Percentiles rank a stretch among this genome's conserved stretches.
Conservation (phyloP, 345 rosid genomes). For the Syzygium oleosum region DNA sequence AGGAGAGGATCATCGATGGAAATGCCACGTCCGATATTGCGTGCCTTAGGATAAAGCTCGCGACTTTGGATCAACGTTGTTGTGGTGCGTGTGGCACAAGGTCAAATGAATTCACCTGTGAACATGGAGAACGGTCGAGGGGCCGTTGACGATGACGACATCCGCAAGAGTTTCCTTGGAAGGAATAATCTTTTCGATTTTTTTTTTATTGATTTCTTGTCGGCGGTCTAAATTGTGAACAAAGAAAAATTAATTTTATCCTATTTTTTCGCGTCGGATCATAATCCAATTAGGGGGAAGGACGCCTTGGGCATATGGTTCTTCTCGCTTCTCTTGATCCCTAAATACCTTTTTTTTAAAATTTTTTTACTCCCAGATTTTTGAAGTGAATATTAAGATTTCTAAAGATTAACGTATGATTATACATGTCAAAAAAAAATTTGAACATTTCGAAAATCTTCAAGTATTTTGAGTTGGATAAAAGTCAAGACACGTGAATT, state of each 20-base stretch:
- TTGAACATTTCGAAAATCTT: neutral
- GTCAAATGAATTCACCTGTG: neutral
- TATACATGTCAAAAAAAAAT: rapidly evolving
- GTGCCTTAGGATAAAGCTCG: constrained; percentile 1
- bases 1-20: neutral
- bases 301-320: neutral
- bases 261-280: no score
- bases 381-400: neutral
- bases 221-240: neutral
- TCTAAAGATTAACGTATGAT: neutral
- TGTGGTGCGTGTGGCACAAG: neutral
- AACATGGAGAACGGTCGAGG: neutral
- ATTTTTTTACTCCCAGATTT: neutral
- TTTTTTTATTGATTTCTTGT: neutral
- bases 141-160: neutral
- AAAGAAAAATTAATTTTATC: neutral
- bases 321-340: neutral
- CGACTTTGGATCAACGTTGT: neutral
- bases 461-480: rapidly evolving
- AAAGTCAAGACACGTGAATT: neutral
- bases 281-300: neutral
- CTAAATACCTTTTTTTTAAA: rapidly evolving
- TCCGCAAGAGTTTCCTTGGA: neutral
- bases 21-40: constrained; percentile 15
- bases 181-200: neutral